phyloP scores from a whole-genome alignment of 129 eudicot genomes.

The Ambrosia artemisiifolia region DNA sequence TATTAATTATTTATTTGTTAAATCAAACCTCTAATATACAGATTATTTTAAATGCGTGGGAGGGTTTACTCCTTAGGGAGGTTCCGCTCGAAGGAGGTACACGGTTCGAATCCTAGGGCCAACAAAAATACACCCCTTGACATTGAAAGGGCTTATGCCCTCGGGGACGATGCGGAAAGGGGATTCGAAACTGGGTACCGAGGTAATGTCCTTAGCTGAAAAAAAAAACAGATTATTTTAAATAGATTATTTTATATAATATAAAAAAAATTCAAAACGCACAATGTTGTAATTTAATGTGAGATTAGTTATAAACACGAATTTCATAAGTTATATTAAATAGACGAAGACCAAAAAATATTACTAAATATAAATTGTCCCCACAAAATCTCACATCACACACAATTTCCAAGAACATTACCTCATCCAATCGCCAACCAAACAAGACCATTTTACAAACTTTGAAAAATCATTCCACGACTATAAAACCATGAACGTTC shows the following conservation, averaged over 20 bases:
- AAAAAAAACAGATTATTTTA: not conserved
- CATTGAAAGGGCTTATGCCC: too few species aligned
- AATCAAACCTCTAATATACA: not conserved
- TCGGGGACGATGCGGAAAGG: too few species aligned
- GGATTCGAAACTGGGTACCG: too few species aligned
- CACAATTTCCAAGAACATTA: not conserved
- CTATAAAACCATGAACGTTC: not conserved
- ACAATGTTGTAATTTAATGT: not conserved
- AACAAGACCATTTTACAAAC: not conserved
- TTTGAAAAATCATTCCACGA: not conserved
- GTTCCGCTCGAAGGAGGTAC: too few species aligned
- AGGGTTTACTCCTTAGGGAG: too few species aligned
- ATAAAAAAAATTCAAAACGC: not conserved
- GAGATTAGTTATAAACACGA: not conserved
- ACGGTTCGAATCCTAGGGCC: too few species aligned
- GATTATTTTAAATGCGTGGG: too few species aligned
- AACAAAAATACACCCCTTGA: too few species aligned
- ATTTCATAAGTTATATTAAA: not conserved
- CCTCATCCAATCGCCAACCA: slow-evolving; percentile 7
- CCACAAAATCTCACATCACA: not conserved
- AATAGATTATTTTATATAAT: not conserved
- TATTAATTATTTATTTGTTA: not conserved
- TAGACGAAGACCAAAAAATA: not conserved
- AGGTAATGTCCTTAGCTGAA: not conserved
- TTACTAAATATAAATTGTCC: not conserved